These are phyloP conservation scores for Cladobotryum protrusum DNA, from an alignment of 2,329 filamentous ascomycete species.

Conservation along the genomic window DNA sequence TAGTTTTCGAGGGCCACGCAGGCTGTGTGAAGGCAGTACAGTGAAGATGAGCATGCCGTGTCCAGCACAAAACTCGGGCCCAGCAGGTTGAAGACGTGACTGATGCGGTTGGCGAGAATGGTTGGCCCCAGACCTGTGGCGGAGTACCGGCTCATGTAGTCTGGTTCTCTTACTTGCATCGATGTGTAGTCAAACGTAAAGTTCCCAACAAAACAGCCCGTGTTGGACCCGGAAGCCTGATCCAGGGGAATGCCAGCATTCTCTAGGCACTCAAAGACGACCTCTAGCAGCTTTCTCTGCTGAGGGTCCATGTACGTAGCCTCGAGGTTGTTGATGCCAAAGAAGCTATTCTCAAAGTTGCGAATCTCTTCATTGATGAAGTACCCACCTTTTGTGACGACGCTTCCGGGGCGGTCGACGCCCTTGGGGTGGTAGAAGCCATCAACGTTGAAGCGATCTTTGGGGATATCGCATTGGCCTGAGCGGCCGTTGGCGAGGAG, in stretches of 20 bases:
- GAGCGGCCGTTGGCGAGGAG: no score
- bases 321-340: not conserved
- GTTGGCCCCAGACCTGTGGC: not conserved
- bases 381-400: not conserved
- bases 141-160: no score
- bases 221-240: no score
- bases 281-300: not conserved
- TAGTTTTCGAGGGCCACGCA: not conserved
- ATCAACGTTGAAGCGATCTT: no score
- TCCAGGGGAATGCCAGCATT: no score
- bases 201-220: no score
- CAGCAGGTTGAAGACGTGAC: not conserved
- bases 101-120: not conserved
- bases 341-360: not conserved
- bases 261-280: no score
- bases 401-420: no score
- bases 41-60: not conserved
- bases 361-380: not conserved
- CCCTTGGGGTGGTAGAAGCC: no score
- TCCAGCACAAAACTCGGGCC: not conserved
- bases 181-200: no score
- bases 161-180: no score
- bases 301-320: not conserved
- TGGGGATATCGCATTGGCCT: no score
- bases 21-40: not conserved